Percentiles rank a stretch among this genome's conserved stretches.
These are phyloP conservation scores for Trichosporon inkin DNA, from an alignment of 1,284 basidiomycete genomes.

Conservation along the genomic window DNA sequence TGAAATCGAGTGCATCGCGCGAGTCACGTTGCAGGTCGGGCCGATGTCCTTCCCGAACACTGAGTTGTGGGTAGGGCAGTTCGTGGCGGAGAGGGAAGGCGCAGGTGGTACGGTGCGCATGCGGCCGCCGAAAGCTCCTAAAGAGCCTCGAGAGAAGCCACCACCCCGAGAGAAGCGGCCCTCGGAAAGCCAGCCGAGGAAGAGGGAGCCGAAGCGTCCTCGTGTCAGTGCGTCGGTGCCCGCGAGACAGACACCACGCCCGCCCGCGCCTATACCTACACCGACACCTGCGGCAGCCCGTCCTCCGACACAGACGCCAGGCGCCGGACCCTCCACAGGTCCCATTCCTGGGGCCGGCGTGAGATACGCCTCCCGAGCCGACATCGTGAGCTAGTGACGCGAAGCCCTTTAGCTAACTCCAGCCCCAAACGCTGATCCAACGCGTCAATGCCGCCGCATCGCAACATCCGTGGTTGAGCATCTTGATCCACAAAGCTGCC, in stretches of 20 bases:
- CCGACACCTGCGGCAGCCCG: not conserved
- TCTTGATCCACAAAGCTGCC: conserved; percentile 48
- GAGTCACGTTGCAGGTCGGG: conserved; percentile 40
- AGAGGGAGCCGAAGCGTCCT: conserved; percentile 10
- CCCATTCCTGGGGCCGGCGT: conserved; percentile 6
- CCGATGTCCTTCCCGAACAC: conserved; percentile 42
- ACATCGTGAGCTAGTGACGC: conserved; percentile 17
- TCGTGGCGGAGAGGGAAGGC: conserved; percentile 34
- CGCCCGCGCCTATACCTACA: not conserved
- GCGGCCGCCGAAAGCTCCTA: conserved; percentile 14
- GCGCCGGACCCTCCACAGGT: conserved; percentile 1
- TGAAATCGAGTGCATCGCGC: conserved; percentile 45
- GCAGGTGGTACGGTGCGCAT: conserved; percentile 14
- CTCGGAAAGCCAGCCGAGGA: not conserved
- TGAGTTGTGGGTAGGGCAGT: conserved; percentile 46
- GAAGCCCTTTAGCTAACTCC: not conserved
- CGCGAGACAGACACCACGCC: not conserved
- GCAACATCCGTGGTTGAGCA: conserved; percentile 40
- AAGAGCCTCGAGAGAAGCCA: conserved; percentile 15
- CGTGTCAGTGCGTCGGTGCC: not conserved
- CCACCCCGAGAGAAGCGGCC: not conserved
- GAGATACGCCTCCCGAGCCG: conserved; percentile 18
- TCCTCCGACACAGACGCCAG: conserved; percentile 1
- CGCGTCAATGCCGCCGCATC: conserved; percentile 44
- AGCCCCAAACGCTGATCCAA: conserved; percentile 37